phyloP scores from a whole-genome alignment of 495 filamentous ascomycete genomes.

The Penicillium paradoxum region DNA sequence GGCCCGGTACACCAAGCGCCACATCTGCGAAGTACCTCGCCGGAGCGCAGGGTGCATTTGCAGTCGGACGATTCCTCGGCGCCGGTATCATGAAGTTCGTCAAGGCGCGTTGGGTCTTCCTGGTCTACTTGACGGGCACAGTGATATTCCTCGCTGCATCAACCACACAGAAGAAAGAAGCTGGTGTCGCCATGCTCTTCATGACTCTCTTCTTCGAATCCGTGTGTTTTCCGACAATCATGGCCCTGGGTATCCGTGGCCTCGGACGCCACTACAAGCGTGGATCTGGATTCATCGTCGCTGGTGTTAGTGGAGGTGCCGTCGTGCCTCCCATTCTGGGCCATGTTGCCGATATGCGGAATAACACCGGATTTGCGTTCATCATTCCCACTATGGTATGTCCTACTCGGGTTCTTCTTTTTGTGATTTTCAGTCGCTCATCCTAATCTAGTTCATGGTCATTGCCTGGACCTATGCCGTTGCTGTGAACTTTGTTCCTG shows the following conservation, averaged over 20 bases:
- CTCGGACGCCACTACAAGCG: slow-evolving; percentile 56
- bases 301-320: slow-evolving; percentile 53
- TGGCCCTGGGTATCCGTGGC: slow-evolving; percentile 56
- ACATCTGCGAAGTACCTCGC: slow-evolving; percentile 51
- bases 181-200: slow-evolving; percentile 50
- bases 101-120: slow-evolving; percentile 48
- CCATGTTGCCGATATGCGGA: slow-evolving; percentile 43
- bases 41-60: slow-evolving; percentile 52
- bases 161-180: slow-evolving; percentile 30
- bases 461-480: slow-evolving; percentile 55
- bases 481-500: slow-evolving; percentile 58
- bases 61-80: slow-evolving; percentile 50
- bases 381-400: slow-evolving; percentile 54
- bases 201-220: slow-evolving; percentile 58
- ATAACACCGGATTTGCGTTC: slow-evolving; percentile 48
- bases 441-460: slow-evolving; percentile 36
- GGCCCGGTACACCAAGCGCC: slow-evolving; percentile 30
- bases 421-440: background rate
- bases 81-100: slow-evolving; percentile 48
- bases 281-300: slow-evolving; percentile 54
- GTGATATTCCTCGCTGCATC: slow-evolving; percentile 40
- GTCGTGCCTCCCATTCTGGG: slow-evolving; percentile 48
- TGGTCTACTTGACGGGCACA: slow-evolving; percentile 34
- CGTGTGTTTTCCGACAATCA: slow-evolving; percentile 59
- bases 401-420: background rate